Evolutionary conservation across 352 stramenopile genomes (phyloP).

Genomic region (Bremia lactucae): DNA sequence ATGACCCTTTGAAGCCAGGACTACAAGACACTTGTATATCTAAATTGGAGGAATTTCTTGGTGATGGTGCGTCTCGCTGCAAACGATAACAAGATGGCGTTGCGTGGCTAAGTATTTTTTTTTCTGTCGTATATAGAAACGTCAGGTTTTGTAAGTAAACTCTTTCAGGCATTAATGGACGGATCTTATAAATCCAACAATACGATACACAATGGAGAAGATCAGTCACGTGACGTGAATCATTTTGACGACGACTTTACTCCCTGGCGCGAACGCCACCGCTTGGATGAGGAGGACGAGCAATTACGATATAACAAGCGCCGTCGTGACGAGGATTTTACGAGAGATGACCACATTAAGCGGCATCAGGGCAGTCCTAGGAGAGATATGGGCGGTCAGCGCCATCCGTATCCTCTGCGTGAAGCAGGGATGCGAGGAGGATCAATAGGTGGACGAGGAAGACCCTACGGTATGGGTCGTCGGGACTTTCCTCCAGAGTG

Average conservation of each 20-base stretch:
- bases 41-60: constrained; percentile 81
- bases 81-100: neutral
- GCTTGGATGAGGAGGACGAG: constrained; percentile 49
- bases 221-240: constrained; percentile 6
- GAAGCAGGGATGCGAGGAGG: constrained; percentile 19
- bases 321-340: constrained; percentile 44
- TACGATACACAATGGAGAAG: constrained; percentile 8
- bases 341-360: constrained; percentile 21
- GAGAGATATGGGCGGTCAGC: constrained; percentile 25
- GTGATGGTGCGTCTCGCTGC: constrained; percentile 40
- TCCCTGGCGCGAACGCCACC: constrained; percentile 23
- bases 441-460: constrained; percentile 21
- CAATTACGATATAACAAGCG: constrained; percentile 44
- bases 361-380: constrained; percentile 27
- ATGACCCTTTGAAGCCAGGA: constrained; percentile 59
- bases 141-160: constrained; percentile 46
- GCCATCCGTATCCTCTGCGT: constrained; percentile 20
- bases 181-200: constrained; percentile 42
- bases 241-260: constrained; percentile 17
- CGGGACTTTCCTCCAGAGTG: constrained; percentile 58
- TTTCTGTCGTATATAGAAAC: constrained; percentile 41
- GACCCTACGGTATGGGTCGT: constrained; percentile 28
- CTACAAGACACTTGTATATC: constrained; percentile 58
- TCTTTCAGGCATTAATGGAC: constrained; percentile 58
- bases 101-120: constrained; percentile 1